These are phyloP conservation scores for Vigna nakashimae DNA, from an alignment of 306 rosid species.

Conservation along the genomic window DNA sequence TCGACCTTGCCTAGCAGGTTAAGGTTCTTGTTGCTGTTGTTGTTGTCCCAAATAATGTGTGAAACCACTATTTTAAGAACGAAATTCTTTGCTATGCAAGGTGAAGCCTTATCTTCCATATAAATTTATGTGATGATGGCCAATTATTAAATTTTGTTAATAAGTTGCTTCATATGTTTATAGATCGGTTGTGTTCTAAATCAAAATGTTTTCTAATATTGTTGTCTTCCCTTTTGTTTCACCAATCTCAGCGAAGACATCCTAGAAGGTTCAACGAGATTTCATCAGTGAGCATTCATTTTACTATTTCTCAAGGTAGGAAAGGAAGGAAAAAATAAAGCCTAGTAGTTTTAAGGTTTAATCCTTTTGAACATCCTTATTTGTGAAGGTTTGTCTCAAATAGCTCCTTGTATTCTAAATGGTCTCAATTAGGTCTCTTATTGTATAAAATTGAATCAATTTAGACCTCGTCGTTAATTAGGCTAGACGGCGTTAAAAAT, in stretches of 20 bases:
- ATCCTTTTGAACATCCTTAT: too few species aligned
- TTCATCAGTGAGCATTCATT: conserved; percentile 34
- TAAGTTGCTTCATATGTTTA: not conserved
- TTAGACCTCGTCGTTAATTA: too few species aligned
- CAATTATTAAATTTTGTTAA: not conserved
- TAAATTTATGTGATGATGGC: conserved; percentile 11
- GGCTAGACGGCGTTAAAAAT: too few species aligned
- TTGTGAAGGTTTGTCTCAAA: too few species aligned
- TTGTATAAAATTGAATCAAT: too few species aligned
- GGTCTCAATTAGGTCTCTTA: too few species aligned
- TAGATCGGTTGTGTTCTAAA: not conserved
- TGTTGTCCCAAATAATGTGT: not conserved
- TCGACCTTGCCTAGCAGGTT: too few species aligned
- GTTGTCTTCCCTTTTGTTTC: conserved; percentile 27
- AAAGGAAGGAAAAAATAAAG: not conserved
- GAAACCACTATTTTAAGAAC: conserved; percentile 1
- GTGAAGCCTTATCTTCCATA: conserved; percentile 3
- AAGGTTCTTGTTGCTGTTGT: too few species aligned
- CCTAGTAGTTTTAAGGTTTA: not conserved
- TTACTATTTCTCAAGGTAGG: conserved; percentile 28
- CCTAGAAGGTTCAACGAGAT: conserved; percentile 24
- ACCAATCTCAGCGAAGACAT: conserved; percentile 35
- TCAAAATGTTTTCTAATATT: conserved; percentile 23
- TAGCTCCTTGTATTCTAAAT: too few species aligned
- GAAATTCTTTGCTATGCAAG: not conserved